phyloP scores from a whole-genome alignment of 2,329 filamentous ascomycete genomes.

The Chalaropsis thielavioides region DNA sequence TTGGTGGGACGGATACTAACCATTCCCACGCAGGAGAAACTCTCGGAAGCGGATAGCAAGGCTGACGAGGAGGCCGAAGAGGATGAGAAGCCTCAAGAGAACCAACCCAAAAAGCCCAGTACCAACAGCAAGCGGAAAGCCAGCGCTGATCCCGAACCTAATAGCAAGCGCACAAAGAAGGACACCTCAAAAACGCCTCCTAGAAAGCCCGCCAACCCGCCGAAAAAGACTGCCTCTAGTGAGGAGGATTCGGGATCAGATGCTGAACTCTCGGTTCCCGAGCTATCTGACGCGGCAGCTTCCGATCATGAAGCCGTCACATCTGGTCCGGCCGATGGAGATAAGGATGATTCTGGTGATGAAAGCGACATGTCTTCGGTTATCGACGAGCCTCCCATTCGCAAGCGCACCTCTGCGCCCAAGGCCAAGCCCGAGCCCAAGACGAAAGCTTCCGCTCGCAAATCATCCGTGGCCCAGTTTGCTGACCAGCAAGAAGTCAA shows the following conservation, averaged over 20 bases:
- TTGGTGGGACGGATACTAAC: neutral
- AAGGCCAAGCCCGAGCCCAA: slow-evolving; percentile 27
- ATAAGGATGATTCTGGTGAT: slow-evolving; percentile 23
- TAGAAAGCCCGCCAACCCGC: neutral
- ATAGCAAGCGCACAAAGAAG: slow-evolving; percentile 18
- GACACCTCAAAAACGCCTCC: neutral
- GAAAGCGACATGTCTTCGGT: slow-evolving; percentile 52
- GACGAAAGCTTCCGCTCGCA: slow-evolving; percentile 24
- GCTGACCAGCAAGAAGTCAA: slow-evolving; percentile 69
- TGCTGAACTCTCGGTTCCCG: neutral
- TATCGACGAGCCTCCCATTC: slow-evolving; percentile 55
- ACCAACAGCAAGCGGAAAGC: slow-evolving; percentile 24
- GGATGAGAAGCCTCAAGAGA: slow-evolving; percentile 10
- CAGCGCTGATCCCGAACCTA: slow-evolving; percentile 20
- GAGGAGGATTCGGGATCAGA: slow-evolving; percentile 15
- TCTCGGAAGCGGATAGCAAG: slow-evolving; percentile 1
- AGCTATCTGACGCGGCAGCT: neutral
- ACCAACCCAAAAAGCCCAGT: neutral
- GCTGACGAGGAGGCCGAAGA: slow-evolving; percentile 10
- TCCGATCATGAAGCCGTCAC: slow-evolving; percentile 4
- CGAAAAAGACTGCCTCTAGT: neutral
- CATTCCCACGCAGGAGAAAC: neutral
- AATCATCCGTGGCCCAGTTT: neutral
- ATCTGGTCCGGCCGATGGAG: slow-evolving; percentile 18
- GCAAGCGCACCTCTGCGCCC: slow-evolving; percentile 23